These are phyloP conservation scores for Gloeopeniophorella convolvens DNA, from an alignment of 768 basidiomycete genomes.

Conservation along the genomic window DNA sequence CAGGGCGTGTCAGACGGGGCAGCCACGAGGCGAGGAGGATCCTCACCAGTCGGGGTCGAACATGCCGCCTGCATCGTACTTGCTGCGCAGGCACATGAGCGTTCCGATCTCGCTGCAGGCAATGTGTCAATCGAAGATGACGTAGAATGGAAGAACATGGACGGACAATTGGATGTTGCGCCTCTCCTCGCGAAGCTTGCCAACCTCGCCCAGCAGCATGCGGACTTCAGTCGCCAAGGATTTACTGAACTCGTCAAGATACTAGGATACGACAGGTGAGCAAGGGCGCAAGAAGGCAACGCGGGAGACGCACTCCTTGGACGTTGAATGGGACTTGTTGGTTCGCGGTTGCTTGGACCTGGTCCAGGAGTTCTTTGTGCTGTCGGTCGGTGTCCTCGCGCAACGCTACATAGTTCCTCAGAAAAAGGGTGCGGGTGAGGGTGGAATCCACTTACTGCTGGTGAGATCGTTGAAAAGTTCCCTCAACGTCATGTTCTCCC, in stretches of 20 bases:
- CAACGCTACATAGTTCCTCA: constrained; percentile 56
- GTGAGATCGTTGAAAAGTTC: constrained; percentile 49
- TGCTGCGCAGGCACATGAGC: constrained; percentile 61
- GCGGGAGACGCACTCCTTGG: constrained; percentile 52
- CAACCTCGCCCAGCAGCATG: constrained; percentile 77
- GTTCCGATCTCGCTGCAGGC: constrained; percentile 70
- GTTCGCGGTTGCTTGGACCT: constrained; percentile 63
- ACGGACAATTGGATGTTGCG: constrained; percentile 74
- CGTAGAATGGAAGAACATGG: too few relatives aligned
- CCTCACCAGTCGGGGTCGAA: constrained; percentile 74
- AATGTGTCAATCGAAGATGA: constrained; percentile 1
- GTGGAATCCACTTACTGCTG: constrained; percentile 51
- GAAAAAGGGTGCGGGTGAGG: too few relatives aligned
- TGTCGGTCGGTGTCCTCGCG: constrained; percentile 57
- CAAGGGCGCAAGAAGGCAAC: background rate
- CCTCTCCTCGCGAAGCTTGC: constrained; percentile 73
- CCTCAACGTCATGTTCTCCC: constrained; percentile 54
- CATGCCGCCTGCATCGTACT: constrained; percentile 80
- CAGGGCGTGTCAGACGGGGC: constrained; percentile 23
- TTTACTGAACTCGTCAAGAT: constrained; percentile 84
- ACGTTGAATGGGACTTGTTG: constrained; percentile 82
- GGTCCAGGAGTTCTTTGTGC: constrained; percentile 60
- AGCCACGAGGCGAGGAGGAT: background rate
- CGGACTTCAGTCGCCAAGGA: constrained; percentile 78
- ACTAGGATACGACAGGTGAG: constrained; percentile 35